Base-by-base conservation (phyloP, 805 yeast genomes). In the Candida pseudoglaebosa region DNA sequence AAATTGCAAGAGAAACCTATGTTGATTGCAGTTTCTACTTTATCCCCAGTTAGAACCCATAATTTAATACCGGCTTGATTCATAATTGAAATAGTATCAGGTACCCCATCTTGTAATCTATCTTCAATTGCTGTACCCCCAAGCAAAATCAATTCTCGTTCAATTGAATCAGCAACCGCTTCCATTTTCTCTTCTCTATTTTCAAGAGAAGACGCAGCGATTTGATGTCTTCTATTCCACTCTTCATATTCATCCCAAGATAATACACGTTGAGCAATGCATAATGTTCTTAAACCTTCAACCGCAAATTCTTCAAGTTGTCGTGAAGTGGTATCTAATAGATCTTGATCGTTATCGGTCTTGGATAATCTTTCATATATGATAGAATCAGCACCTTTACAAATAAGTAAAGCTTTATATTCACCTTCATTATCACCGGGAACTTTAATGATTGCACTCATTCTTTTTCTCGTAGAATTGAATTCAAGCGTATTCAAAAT, bases 71-170 rank as follows among this genome's bases (percentile, higher is more conserved):
- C 93, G 5, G 93, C 93, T 46, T 78, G 69, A 12, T 77, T 84
- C 40, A 85, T 65, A 4, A 79, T 56, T 5, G 80, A 76, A 53
- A 85, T 85, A 12, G 91, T 75, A 49, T 84, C 93, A 2, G 93
- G 91, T 39, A 85, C 95, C 64, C 93, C 93, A 50, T 82, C 88
- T 60, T 85, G 95, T 44, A 85, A 64, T 56, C 89, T 71, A 66
- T 85, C 95, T 58, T 85, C 95, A 58, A 85, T 85, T 22, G 93
- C 93, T 29, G 95, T 85, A 46, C 93, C 93, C 51, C 95, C 95
- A 17, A 84, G 60, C 38, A 85, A 62, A 12, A 67, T 69, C 49
- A 85, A 65, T 29, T 81, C 80, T 32, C 76, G 66, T 58, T 85
- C 95, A 43, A 85, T 79, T 3, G 78, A 71, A 43, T 84, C 87